Conservation (phyloP, 495 filamentous ascomycete species). For the Choiromyces venosus region DNA sequence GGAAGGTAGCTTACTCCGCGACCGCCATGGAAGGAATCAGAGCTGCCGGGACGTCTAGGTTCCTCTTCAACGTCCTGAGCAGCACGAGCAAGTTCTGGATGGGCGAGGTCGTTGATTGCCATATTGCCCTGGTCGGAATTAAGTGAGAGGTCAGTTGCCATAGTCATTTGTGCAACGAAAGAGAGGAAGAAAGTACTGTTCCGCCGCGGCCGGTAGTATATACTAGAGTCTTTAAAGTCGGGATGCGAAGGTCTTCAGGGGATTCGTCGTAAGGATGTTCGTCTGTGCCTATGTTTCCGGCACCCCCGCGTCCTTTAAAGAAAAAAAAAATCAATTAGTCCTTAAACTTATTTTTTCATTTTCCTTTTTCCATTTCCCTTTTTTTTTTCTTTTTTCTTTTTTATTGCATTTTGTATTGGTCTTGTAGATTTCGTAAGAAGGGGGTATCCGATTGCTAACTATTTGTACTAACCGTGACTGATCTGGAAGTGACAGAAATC, state of each 20-base stretch:
- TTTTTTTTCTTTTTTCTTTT: background rate
- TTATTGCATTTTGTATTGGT: too few species aligned
- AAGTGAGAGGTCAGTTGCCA: background rate
- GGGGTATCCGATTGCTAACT: background rate
- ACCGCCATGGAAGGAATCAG: constrained; percentile 44
- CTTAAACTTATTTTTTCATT: too few species aligned
- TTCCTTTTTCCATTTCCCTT: background rate
- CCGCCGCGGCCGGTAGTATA: constrained; percentile 78
- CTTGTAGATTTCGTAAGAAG: background rate
- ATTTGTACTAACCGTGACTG: background rate
- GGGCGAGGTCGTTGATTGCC: constrained; percentile 60
- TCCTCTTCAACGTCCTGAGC: constrained; percentile 71
- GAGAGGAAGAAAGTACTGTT: constrained; percentile 28
- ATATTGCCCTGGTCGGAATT: constrained; percentile 62
- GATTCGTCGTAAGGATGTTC: constrained; percentile 48
- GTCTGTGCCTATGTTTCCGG: constrained; percentile 68
- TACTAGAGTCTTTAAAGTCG: constrained; percentile 70
- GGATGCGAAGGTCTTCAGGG: constrained; percentile 65
- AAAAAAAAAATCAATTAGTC: background rate
- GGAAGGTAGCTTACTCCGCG: constrained; percentile 43
- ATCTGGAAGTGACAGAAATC: background rate
- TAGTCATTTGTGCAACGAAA: too few species aligned
- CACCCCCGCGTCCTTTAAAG: constrained; percentile 51
- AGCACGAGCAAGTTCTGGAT: constrained; percentile 62
- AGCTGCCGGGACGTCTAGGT: constrained; percentile 47